A percentile compares a stretch with the other conserved stretches of the same genome.
These are phyloP conservation scores for Abrus precatorius DNA, from an alignment of 306 rosid genomes.

Conservation along the genomic window DNA sequence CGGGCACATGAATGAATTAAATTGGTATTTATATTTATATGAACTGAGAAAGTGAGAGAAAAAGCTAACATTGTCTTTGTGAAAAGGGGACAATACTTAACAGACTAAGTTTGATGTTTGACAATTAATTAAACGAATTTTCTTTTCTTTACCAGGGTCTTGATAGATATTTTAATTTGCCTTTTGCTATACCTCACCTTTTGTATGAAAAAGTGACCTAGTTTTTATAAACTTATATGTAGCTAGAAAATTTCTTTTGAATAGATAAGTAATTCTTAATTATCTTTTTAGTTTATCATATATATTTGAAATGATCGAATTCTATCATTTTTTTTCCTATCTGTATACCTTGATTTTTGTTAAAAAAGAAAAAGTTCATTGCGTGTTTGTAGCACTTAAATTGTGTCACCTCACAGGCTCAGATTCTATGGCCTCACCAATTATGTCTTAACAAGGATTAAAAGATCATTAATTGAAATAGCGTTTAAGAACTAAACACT, in stretches of 20 bases:
- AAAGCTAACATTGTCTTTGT: conserved; percentile 39
- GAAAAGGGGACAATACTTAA: conserved; percentile 48
- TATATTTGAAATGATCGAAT: too few relatives aligned
- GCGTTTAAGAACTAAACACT: background rate
- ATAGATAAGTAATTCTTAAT: background rate
- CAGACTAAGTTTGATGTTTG: conserved; percentile 54
- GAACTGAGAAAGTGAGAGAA: conserved; percentile 38
- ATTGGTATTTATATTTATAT: conserved; percentile 16
- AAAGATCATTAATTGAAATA: background rate
- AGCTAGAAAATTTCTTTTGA: background rate
- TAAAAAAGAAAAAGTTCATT: too few relatives aligned
- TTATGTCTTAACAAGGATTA: background rate
- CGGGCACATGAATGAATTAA: background rate
- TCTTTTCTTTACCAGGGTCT: conserved; percentile 27
- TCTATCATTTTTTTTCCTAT: too few relatives aligned
- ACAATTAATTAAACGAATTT: conserved; percentile 34
- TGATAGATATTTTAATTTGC: conserved; percentile 35
- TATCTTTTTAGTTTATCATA: background rate
- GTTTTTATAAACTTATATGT: background rate
- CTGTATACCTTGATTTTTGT: too few relatives aligned
- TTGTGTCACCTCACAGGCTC: too few relatives aligned
- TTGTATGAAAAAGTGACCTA: conserved; percentile 18
- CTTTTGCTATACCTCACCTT: conserved; percentile 42
- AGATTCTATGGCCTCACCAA: background rate
- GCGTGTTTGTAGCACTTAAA: too few relatives aligned